Conservation (phyloP, 352 stramenopile genomes). For the Globisporangium cylindrosporum region DNA sequence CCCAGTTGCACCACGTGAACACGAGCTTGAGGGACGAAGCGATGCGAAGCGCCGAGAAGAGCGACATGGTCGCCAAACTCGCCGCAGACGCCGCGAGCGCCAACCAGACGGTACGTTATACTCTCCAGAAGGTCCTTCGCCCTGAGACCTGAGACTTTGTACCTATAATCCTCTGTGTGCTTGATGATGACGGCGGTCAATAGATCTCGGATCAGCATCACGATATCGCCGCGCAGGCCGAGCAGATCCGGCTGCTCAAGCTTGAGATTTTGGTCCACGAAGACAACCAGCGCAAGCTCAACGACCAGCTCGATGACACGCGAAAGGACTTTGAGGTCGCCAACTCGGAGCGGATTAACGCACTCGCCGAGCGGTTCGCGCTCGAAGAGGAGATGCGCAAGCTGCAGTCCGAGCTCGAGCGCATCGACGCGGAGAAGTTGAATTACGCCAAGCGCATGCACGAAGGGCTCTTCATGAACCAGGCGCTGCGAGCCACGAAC, state of each 20-base stretch:
- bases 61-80: constrained; percentile 41
- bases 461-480: constrained; percentile 76
- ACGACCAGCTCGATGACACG: constrained; percentile 52
- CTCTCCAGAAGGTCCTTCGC: too few relatives aligned
- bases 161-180: background rate
- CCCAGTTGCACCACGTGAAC: constrained; percentile 30
- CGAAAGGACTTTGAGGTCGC: constrained; percentile 63
- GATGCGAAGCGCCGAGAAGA: constrained; percentile 42
- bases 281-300: constrained; percentile 60
- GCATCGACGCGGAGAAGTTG: constrained; percentile 50
- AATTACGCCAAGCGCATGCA: constrained; percentile 68
- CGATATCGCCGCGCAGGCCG: constrained; percentile 25
- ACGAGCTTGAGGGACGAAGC: constrained; percentile 33
- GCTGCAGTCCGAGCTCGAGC: constrained; percentile 46
- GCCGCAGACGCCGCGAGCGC: constrained; percentile 35
- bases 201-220: constrained; percentile 45
- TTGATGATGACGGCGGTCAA: background rate
- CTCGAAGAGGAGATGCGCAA: constrained; percentile 69
- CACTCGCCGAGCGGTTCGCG: constrained; percentile 49
- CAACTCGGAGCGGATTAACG: constrained; percentile 65
- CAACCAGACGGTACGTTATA: constrained; percentile 29
- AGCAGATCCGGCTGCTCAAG: constrained; percentile 57
- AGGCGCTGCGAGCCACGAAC: constrained; percentile 55
- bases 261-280: constrained; percentile 73
- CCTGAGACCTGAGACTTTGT: background rate